phyloP scores from a whole-genome alignment of 345 rosid genomes.

The Mangifera indica region DNA sequence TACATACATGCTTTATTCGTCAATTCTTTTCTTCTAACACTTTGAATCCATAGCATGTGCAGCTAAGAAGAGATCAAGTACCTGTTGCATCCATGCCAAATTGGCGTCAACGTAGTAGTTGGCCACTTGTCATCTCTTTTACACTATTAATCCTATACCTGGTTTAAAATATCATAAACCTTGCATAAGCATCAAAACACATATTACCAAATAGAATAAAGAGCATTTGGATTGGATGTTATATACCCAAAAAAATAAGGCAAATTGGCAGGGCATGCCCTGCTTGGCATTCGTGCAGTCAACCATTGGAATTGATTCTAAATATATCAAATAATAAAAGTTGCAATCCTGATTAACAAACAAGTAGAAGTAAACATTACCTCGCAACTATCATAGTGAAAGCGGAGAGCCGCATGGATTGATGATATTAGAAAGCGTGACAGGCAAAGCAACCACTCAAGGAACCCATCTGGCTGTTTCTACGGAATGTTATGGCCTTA shows the following conservation, averaged over 20 bases:
- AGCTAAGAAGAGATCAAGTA: constrained; percentile 19
- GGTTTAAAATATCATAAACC: no score
- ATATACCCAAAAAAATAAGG: no score
- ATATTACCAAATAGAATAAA: no score
- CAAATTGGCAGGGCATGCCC: not conserved
- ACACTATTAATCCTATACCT: no score
- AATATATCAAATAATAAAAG: not conserved
- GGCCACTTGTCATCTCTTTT: no score
- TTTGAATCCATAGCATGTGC: constrained; percentile 5
- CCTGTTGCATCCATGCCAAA: no score
- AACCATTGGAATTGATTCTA: not conserved
- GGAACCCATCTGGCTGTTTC: constrained; percentile 61
- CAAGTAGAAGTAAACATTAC: constrained; percentile 26
- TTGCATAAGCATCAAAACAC: no score
- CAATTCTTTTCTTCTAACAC: constrained; percentile 8
- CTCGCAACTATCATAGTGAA: constrained; percentile 16
- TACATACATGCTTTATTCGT: constrained; percentile 20
- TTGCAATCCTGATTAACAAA: not conserved
- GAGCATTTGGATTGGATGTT: no score
- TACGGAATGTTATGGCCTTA: constrained; percentile 42
- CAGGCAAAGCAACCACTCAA: constrained; percentile 90
- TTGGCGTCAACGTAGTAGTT: no score
- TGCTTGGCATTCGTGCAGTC: not conserved
- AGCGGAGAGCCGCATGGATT: constrained; percentile 14
- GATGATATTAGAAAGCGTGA: constrained; percentile 54